phyloP scores from a whole-genome alignment of 2,329 filamentous ascomycete species.

The Davidsoniella eucalypti region DNA sequence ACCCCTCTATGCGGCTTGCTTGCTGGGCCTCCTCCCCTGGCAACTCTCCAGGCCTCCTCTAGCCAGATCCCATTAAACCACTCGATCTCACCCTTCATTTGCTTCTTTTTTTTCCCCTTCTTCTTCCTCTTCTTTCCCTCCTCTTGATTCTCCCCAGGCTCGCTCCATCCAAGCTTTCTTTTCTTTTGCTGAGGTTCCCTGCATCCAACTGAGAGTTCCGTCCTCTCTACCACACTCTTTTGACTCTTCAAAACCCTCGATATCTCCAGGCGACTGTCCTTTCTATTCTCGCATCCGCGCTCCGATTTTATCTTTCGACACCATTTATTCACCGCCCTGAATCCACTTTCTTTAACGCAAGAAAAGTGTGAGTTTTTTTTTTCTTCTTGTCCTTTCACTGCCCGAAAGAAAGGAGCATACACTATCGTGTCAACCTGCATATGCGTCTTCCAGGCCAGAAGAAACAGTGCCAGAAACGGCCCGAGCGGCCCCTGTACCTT shows the following conservation, averaged over 20 bases:
- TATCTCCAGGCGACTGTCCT: not conserved
- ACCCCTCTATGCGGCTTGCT: not conserved
- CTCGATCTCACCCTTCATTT: slow-evolving; percentile 3
- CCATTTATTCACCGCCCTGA: not conserved
- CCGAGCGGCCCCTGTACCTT: no score
- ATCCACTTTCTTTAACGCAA: not conserved
- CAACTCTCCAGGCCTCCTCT: slow-evolving; percentile 4
- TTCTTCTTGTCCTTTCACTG: not conserved
- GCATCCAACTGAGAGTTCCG: slow-evolving; percentile 12
- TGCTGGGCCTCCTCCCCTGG: not conserved
- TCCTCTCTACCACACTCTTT: slow-evolving; percentile 13
- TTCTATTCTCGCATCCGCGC: not conserved
- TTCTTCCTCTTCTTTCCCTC: not conserved
- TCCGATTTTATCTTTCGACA: not conserved
- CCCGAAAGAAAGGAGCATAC: not conserved
- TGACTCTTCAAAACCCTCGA: slow-evolving; percentile 1
- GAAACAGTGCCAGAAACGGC: no score
- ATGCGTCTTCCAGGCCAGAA: no score
- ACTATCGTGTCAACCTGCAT: no score
- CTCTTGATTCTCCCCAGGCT: slow-evolving; percentile 1
- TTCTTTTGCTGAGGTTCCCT: slow-evolving; percentile 5
- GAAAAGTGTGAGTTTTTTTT: slow-evolving; percentile 5
- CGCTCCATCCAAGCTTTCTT: slow-evolving; percentile 8
- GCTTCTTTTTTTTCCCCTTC: slow-evolving; percentile 5
- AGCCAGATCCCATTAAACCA: slow-evolving; percentile 11